phyloP scores from a whole-genome alignment of 2,329 filamentous ascomycete species.

The Pseudofabraea citricarpa region DNA sequence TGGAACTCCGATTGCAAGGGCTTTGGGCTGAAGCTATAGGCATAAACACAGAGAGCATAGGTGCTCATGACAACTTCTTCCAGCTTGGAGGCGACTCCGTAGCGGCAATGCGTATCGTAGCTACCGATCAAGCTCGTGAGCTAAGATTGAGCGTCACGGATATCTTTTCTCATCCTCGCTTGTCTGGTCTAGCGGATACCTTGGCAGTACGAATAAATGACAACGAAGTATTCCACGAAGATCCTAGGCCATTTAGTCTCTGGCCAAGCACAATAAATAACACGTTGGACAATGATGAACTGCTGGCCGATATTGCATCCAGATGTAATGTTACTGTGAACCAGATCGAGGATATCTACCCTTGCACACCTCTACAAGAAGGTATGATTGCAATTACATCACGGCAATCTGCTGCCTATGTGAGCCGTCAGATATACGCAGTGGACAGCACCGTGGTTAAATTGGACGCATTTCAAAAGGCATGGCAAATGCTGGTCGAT shows the following conservation, averaged over 20 bases:
- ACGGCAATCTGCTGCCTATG: slow-evolving; percentile 26
- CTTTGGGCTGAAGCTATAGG: slow-evolving; percentile 2
- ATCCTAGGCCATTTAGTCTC: not conserved
- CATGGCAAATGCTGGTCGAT: slow-evolving; percentile 14
- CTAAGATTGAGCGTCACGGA: slow-evolving; percentile 1
- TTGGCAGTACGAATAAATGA: not conserved
- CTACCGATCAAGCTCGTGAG: not conserved
- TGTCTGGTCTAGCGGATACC: not conserved
- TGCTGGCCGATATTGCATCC: slow-evolving; percentile 1
- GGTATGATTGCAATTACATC: slow-evolving; percentile 50
- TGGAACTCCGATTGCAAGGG: not conserved
- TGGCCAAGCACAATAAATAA: not conserved
- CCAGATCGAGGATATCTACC: slow-evolving; percentile 6
- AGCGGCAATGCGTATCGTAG: slow-evolving; percentile 1
- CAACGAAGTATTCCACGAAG: not conserved
- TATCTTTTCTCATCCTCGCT: slow-evolving; percentile 1
- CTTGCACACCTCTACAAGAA: slow-evolving; percentile 8
- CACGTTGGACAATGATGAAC: not conserved
- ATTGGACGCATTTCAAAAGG: slow-evolving; percentile 13
- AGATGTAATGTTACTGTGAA: slow-evolving; percentile 30
- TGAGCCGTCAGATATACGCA: slow-evolving; percentile 19
- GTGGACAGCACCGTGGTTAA: slow-evolving; percentile 10
- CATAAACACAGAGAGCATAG: not conserved
- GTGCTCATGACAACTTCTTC: slow-evolving; percentile 1
- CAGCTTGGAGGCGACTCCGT: slow-evolving; percentile 1